Evolutionary conservation across 176 grass and related monocot genomes (phyloP), one percentile per base, ranked within the genome.

Genomic region (Ensete glaucum): DNA sequence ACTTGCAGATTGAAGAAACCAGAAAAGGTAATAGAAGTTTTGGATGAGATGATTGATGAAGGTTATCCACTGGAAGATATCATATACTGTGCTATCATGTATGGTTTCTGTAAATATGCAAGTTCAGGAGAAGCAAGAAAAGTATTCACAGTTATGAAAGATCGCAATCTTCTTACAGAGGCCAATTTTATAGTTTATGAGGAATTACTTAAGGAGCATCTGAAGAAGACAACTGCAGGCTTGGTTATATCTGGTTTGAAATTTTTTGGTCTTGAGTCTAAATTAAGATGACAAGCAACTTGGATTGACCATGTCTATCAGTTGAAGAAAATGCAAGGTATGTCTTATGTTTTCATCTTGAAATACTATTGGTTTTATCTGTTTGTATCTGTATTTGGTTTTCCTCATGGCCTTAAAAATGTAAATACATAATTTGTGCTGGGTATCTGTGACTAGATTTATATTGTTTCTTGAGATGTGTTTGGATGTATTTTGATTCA

Each of bases 41-140:
- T 97, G 62, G 80, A 91, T 58, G 94, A 97, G 69, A 97, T 97
- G 84, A 73, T 87, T 87, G 94, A 89, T 65, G 69, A 91, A 67
- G 74, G 80, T 6, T 97, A 88, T 77, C 62, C 77, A 27, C 24
- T 97, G 58, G 90, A 89, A 74, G 87, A 97, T 26, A 81, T 93
- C 65, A 82, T 88, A 29, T 91, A 89, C 72, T 89, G 85, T 85
- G 77, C 94, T 73, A 82, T 91, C 70, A 97, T 97, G 24, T 79
- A 89, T 93, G 94, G 90, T 53, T 97, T 93, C 85, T 97, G 90
- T 81, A 91, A 91, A 80, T 87, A 93, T 80, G 94, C 94, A 62
- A 97, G 81, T 83, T 93, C 94, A 71, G 80, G 68, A 80, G 86
- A 92, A 78, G 94, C 88, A 11, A 87, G 88, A 76, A 85, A 87